Percentiles rank a stretch among this genome's conserved stretches.
Conservation (phyloP, 164 flowering plant species). For the Echeveria elegans region DNA sequence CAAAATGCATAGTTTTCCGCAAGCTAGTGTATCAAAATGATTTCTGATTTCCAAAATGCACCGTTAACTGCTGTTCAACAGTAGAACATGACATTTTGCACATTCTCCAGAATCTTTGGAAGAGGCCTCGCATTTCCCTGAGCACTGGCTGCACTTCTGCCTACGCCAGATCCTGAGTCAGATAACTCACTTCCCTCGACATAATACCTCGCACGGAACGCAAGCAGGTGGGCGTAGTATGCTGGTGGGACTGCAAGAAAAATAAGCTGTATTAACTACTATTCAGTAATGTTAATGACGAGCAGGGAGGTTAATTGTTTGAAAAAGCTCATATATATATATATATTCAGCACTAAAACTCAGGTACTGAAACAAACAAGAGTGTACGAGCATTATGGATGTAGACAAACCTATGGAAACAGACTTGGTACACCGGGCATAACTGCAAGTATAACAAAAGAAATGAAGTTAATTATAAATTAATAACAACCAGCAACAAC, state of each 20-base stretch:
- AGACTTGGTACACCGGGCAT: slow-evolving; percentile 80
- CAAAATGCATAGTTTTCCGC: too few relatives aligned
- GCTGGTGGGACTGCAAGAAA: slow-evolving; percentile 76
- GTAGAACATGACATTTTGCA: slow-evolving; percentile 68
- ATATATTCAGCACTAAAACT: not conserved
- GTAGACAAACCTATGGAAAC: slow-evolving; percentile 64
- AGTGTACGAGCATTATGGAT: not conserved
- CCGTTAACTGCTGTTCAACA: too few relatives aligned
- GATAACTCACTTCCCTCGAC: slow-evolving; percentile 35
- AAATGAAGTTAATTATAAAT: not conserved
- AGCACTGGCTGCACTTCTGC: slow-evolving; percentile 14
- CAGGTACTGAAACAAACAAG: not conserved
- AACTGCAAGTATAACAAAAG: slow-evolving; percentile 30
- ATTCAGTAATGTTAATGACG: not conserved
- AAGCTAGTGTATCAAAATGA: too few relatives aligned
- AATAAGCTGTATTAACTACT: too few relatives aligned
- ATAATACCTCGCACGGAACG: slow-evolving; percentile 65
- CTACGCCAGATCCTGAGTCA: slow-evolving; percentile 28
- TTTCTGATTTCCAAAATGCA: too few relatives aligned
- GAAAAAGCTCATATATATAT: too few relatives aligned
- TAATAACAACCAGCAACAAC: not conserved
- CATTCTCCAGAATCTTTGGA: slow-evolving; percentile 47
- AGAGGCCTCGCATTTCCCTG: slow-evolving; percentile 18
- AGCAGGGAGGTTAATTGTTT: not conserved
- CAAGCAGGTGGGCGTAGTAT: slow-evolving; percentile 74